These are phyloP conservation scores for Cylindrotheca fusiformis DNA, from an alignment of 108 stramenopile genomes.

Conservation along the genomic window DNA sequence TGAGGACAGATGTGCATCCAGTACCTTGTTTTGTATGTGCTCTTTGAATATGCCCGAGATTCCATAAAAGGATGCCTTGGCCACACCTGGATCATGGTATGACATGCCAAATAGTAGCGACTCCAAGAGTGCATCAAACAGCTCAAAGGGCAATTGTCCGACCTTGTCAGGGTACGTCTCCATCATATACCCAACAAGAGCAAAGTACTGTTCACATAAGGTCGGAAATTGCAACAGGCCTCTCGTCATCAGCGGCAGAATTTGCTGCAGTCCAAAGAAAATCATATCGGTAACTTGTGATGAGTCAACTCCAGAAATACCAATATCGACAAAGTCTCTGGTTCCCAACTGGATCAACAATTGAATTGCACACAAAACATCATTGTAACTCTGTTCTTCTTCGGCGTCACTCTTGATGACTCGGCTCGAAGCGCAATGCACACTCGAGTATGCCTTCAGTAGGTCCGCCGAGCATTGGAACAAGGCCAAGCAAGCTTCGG, in stretches of 20 bases:
- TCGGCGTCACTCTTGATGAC: conserved; percentile 39
- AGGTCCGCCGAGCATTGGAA: conserved; percentile 70
- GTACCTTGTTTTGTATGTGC: conserved; percentile 44
- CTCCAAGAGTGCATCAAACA: conserved; percentile 79
- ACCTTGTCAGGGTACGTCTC: conserved; percentile 88
- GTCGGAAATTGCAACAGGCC: conserved; percentile 81
- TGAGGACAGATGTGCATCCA: conserved; percentile 28
- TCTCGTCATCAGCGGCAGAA: conserved; percentile 83
- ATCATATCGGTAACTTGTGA: conserved; percentile 80
- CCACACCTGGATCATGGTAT: conserved; percentile 63
- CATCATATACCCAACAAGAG: conserved; percentile 80
- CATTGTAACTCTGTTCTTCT: conserved; percentile 85
- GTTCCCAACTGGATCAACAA: conserved; percentile 79
- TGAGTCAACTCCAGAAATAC: conserved; percentile 54
- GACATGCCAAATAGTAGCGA: conserved; percentile 85
- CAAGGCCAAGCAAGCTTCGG: conserved; percentile 57
- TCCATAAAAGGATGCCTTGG: conserved; percentile 73
- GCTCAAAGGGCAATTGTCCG: conserved; percentile 62
- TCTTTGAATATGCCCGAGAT: conserved; percentile 66
- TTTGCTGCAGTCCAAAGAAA: conserved; percentile 84
- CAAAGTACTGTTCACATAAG: conserved; percentile 73
- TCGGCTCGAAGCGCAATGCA: conserved; percentile 53
- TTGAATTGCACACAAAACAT: conserved; percentile 81
- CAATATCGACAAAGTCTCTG: conserved; percentile 85
- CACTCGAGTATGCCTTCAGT: conserved; percentile 64